Percentiles rank a stretch among this genome's conserved stretches.
Conservation (phyloP, 2,329 filamentous ascomycete genomes). For the Emmonsia crescens region DNA sequence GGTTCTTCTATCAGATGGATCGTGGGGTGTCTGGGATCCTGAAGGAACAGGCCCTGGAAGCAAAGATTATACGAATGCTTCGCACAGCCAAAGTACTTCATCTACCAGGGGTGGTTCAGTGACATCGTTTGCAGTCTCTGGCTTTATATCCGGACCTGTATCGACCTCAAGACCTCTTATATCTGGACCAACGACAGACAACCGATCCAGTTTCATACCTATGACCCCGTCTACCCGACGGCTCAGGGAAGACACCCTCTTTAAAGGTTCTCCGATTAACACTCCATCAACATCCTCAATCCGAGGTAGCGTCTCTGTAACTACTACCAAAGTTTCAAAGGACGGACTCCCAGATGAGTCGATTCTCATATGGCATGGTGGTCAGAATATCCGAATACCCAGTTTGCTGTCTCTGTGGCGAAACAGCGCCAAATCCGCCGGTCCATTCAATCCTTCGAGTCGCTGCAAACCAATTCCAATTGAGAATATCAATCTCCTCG, state of each 20-base stretch:
- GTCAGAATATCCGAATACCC: constrained; percentile 32
- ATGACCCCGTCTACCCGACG: constrained; percentile 40
- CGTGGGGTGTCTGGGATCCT: constrained; percentile 42
- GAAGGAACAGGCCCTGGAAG: constrained; percentile 34
- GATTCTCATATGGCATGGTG: constrained; percentile 33
- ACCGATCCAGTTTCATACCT: constrained; percentile 31
- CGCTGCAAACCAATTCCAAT: constrained; percentile 30
- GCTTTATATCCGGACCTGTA: constrained; percentile 25
- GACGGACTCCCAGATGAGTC: constrained; percentile 33
- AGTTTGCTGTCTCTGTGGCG: constrained; percentile 37
- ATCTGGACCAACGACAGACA: constrained; percentile 19
- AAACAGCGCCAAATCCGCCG: constrained; percentile 27
- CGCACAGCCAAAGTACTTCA: constrained; percentile 28
- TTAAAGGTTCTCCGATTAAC: constrained; percentile 27
- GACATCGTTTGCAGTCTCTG: constrained; percentile 33
- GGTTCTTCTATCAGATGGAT: constrained; percentile 36
- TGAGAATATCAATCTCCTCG: constrained; percentile 29
- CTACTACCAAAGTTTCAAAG: constrained; percentile 25
- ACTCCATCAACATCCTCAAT: constrained; percentile 21
- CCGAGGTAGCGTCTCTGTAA: constrained; percentile 33
- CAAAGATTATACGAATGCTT: constrained; percentile 24
- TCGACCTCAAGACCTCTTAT: constrained; percentile 16
- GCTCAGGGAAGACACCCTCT: constrained; percentile 34
- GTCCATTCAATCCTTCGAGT: constrained; percentile 31
- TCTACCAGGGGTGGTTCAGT: constrained; percentile 32